Evolutionary conservation across 805 yeast species (phyloP).

Genomic region (Cyberlindnera xishuangbannaensis): DNA sequence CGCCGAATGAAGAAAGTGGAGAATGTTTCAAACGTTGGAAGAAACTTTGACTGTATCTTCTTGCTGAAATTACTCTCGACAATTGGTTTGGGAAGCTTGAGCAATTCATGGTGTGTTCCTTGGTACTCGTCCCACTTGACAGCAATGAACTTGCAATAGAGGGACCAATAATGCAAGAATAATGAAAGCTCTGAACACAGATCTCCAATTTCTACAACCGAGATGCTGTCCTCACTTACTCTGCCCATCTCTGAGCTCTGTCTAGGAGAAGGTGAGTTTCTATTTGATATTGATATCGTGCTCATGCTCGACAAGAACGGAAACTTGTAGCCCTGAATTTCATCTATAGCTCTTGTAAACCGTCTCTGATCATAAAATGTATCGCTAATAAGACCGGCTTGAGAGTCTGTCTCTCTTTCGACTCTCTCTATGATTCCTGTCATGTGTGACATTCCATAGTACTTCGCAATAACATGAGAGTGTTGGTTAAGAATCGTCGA

Average conservation of each 20-base stretch:
- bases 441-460: conserved; percentile 64
- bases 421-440: conserved; percentile 62
- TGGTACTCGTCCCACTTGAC: conserved; percentile 55
- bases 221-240: conserved; percentile 32
- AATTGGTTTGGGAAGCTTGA: conserved; percentile 47
- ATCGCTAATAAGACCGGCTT: conserved; percentile 82
- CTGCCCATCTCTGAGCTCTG: conserved; percentile 27
- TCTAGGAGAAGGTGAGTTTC: conserved; percentile 17
- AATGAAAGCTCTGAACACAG: conserved; percentile 64
- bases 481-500: conserved; percentile 85
- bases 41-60: conserved; percentile 46
- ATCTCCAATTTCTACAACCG: conserved; percentile 63
- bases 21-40: conserved; percentile 60
- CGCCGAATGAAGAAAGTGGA: conserved; percentile 64
- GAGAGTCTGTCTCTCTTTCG: conserved; percentile 88
- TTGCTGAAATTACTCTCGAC: conserved; percentile 46
- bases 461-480: conserved; percentile 65
- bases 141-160: conserved; percentile 68
- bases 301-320: conserved; percentile 34
- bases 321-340: conserved; percentile 49
- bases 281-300: too few species aligned
- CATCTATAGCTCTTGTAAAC: conserved; percentile 48
- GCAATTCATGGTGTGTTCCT: conserved; percentile 20
- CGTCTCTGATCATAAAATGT: conserved; percentile 74
- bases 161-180: conserved; percentile 80